Evolutionary conservation across 2,329 filamentous ascomycete genomes (phyloP), one percentile per base, ranked within the genome.

Genomic region (Phialemonium atrogriseum): DNA sequence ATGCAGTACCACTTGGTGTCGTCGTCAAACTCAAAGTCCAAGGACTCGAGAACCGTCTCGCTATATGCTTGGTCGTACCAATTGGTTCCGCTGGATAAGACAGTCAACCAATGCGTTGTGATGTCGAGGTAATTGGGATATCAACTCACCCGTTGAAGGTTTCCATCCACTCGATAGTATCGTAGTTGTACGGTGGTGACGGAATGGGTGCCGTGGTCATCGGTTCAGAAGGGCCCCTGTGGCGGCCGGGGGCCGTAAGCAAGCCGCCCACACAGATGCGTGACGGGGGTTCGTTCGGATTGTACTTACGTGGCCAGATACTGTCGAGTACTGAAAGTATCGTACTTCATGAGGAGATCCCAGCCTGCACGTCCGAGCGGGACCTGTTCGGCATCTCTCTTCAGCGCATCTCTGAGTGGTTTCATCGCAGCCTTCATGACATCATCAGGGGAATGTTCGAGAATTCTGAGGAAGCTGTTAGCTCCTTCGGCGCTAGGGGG

Each of bases 31-130:
- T 39, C 24, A 27, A 44, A 44, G 24, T 45, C 43, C 24, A 43
- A 30, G 4, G 30, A 34, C 22, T 45, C 41, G 10, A 42, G 25
- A 5, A 42, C 34, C 3, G 31, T 30, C 31, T 44, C 42, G 24
- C 29, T 36, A 22, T 46, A 37, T 3, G 43, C 38, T 30, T 40
- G 38, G 27, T 46, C 43, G 26, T 38, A 42, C 32, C 35, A 38
- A n/a, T n/a, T n/a, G n/a, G n/a, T n/a, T n/a, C n/a, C n/a, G n/a
- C n/a, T n/a, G n/a, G n/a, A n/a, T n/a, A n/a, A n/a, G n/a, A n/a
- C n/a, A n/a, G n/a, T n/a, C n/a, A n/a, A n/a, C n/a, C n/a, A n/a
- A n/a, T n/a, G n/a, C n/a, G n/a, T n/a, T n/a, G n/a, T n/a, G n/a
- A n/a, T n/a, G n/a, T n/a, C n/a, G n/a, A n/a, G n/a, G n/a, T n/a